phyloP scores from a whole-genome alignment of 805 yeast species.

The Debaryomyces hansenii region DNA sequence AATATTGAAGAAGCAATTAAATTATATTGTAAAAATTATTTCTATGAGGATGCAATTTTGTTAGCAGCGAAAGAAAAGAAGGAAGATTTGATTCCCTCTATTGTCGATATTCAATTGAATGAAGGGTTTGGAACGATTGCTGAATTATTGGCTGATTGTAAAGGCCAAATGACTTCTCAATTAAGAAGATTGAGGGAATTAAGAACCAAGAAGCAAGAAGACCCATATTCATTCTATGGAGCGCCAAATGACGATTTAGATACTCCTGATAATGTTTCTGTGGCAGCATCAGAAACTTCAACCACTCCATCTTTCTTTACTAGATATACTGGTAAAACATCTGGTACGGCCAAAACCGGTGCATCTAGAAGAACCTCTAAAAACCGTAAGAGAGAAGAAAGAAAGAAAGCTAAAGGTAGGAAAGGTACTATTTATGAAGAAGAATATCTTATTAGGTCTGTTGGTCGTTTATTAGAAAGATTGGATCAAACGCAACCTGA shows the following conservation, averaged over 20 bases:
- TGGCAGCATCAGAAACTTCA: conserved; percentile 92
- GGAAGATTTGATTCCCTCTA: conserved; percentile 49
- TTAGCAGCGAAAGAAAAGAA: conserved; percentile 49
- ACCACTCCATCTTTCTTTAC: conserved; percentile 93
- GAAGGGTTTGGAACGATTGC: conserved; percentile 89
- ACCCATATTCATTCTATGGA: conserved; percentile 86
- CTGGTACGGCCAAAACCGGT: conserved; percentile 95
- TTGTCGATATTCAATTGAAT: conserved; percentile 72
- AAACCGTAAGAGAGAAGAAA: conserved; percentile 90
- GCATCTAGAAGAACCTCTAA: conserved; percentile 91
- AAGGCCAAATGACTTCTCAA: conserved; percentile 81
- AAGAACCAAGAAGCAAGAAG: conserved; percentile 76
- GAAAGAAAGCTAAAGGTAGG: conserved; percentile 95
- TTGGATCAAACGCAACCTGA: conserved; percentile 73
- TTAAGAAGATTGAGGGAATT: conserved; percentile 79
- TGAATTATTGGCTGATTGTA: conserved; percentile 92
- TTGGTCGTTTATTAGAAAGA: conserved; percentile 85
- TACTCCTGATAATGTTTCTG: conserved; percentile 88
- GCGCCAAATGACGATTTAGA: conserved; percentile 54
- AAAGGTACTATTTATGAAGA: conserved; percentile 98
- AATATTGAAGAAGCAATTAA: conserved; percentile 63
- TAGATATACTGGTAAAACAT: conserved; percentile 92
- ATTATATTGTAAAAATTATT: conserved; percentile 71
- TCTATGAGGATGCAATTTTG: conserved; percentile 74
- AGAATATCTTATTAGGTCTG: conserved; percentile 85